phyloP scores from a whole-genome alignment of 495 filamentous ascomycete genomes.

The Penicillium salamii region DNA sequence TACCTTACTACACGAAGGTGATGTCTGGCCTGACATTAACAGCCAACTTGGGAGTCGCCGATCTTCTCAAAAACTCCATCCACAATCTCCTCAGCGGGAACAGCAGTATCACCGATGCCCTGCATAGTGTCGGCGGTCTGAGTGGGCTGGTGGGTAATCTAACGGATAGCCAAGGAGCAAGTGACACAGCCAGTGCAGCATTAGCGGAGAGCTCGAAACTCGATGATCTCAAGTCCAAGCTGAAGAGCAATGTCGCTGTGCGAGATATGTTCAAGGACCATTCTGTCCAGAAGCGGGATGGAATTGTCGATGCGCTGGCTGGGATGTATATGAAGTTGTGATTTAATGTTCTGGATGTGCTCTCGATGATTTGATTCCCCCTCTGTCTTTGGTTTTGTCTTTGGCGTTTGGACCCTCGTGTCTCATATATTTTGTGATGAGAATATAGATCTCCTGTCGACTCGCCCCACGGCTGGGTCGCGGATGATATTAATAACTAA shows the following conservation, averaged over 20 bases:
- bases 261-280: slow-evolving; percentile 1
- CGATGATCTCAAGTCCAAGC: not conserved
- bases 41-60: slow-evolving; percentile 29
- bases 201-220: not conserved
- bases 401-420: not conserved
- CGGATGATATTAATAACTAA: too few relatives aligned
- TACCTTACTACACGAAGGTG: slow-evolving; percentile 41
- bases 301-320: not conserved
- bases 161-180: not conserved
- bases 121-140: not conserved
- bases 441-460: too few relatives aligned
- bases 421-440: not conserved
- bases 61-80: slow-evolving; percentile 34
- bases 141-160: not conserved
- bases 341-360: not conserved
- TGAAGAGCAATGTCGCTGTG: slow-evolving; percentile 10
- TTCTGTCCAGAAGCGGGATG: not conserved
- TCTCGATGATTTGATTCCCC: not conserved
- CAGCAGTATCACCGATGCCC: not conserved
- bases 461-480: too few relatives aligned
- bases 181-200: slow-evolving; percentile 6
- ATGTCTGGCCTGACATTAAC: slow-evolving; percentile 35
- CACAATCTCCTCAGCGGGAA: slow-evolving; percentile 18
- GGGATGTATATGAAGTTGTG: slow-evolving; percentile 1
- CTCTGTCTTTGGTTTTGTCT: not conserved